Percentiles rank a stretch among this genome's conserved stretches.
phyloP scores from a whole-genome alignment of 176 grass and related monocot genomes.

The Rhynchospora tenuis region DNA sequence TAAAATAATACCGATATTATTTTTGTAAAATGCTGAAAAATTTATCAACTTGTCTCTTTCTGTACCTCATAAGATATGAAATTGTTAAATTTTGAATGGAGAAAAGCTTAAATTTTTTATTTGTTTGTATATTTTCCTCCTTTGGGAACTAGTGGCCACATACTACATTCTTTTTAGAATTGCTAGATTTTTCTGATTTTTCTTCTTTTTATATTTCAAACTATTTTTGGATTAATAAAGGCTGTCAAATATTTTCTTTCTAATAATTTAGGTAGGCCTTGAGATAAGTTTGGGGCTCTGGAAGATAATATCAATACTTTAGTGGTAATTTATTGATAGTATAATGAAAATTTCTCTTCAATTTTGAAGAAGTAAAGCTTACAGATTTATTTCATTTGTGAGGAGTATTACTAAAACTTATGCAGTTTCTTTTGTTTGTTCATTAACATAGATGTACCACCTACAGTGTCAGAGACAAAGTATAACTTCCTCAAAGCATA shows the following conservation, averaged over 20 bases:
- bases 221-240: not conserved
- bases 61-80: not conserved
- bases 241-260: not conserved
- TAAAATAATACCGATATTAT: too few relatives aligned
- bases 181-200: not conserved
- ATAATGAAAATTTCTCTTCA: not conserved
- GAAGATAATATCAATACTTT: not conserved
- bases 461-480: slow-evolving; percentile 85
- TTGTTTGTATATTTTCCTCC: not conserved
- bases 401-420: not conserved
- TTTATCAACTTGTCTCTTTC: not conserved
- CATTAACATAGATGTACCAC: slow-evolving; percentile 57
- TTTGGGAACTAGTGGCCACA: not conserved
- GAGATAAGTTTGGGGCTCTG: not conserved
- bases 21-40: not conserved
- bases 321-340: not conserved
- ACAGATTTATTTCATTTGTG: not conserved
- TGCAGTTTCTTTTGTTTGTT: slow-evolving; percentile 17
- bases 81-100: not conserved
- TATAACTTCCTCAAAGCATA: slow-evolving; percentile 80
- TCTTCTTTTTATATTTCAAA: not conserved
- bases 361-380: not conserved
- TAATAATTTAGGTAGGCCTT: not conserved
- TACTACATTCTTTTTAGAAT: not conserved
- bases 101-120: not conserved